phyloP scores from a whole-genome alignment of 1,284 basidiomycete species.

The Cutaneotrichosporon cutaneum region DNA sequence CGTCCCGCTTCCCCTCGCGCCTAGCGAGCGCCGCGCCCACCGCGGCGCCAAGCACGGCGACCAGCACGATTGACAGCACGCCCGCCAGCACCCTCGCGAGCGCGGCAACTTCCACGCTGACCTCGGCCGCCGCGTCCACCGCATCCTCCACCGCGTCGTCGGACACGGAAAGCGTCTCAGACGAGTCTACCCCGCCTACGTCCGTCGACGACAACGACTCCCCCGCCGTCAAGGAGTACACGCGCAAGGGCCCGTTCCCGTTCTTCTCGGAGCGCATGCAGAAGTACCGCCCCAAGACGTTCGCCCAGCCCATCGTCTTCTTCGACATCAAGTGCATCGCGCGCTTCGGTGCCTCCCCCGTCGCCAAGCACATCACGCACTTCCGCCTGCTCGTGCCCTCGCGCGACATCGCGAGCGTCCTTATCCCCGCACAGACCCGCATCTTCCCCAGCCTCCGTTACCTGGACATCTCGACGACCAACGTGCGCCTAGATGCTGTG shows the following conservation, averaged over 20 bases:
- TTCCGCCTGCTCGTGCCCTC: slow-evolving; percentile 50
- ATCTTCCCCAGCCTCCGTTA: slow-evolving; percentile 48
- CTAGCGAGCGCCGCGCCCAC: slow-evolving; percentile 2
- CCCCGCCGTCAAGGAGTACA: slow-evolving; percentile 41
- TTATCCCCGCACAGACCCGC: slow-evolving; percentile 29
- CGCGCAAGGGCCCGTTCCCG: slow-evolving; percentile 52
- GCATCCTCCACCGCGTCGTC: slow-evolving; percentile 19
- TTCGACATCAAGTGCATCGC: slow-evolving; percentile 53
- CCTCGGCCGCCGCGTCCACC: slow-evolving; percentile 17
- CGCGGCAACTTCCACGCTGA: neutral
- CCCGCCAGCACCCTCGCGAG: slow-evolving; percentile 4
- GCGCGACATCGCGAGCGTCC: slow-evolving; percentile 46
- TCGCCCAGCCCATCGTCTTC: slow-evolving; percentile 55
- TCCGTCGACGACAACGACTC: slow-evolving; percentile 33
- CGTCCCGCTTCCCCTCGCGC: slow-evolving; percentile 6
- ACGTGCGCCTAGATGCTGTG: slow-evolving; percentile 49
- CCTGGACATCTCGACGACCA: slow-evolving; percentile 55
- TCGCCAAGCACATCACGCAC: slow-evolving; percentile 48
- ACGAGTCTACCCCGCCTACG: slow-evolving; percentile 37
- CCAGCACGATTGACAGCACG: slow-evolving; percentile 5
- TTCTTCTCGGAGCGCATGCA: slow-evolving; percentile 46
- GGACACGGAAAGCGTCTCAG: slow-evolving; percentile 23
- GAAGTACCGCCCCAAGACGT: slow-evolving; percentile 45
- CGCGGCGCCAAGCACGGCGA: slow-evolving; percentile 5
- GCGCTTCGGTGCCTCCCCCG: slow-evolving; percentile 44